A percentile compares a stretch with the other conserved stretches of the same genome.
phyloP scores from a whole-genome alignment of 306 rosid genomes.

The Glycine tomentella region DNA sequence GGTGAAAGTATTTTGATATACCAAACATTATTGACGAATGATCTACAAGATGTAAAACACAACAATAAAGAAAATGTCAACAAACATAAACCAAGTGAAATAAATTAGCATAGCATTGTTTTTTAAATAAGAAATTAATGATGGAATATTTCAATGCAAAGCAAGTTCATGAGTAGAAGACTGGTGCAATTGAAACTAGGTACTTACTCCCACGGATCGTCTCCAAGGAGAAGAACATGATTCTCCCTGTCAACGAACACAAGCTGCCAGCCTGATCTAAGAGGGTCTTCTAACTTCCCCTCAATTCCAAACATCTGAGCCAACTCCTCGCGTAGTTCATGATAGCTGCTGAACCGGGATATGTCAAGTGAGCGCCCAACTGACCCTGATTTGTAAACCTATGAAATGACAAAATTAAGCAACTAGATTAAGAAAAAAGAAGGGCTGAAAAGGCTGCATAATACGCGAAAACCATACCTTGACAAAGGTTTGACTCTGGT shows the following conservation, averaged over 20 bases:
- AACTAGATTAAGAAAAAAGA: conserved; percentile 11
- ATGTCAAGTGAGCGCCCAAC: conserved; percentile 94
- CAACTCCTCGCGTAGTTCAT: conserved; percentile 92
- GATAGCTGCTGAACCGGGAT: conserved; percentile 93
- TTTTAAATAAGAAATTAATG: neutral
- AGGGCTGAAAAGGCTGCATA: conserved; percentile 20
- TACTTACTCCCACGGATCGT: conserved; percentile 98
- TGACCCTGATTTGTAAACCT: conserved; percentile 89
- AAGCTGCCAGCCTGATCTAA: conserved; percentile 99
- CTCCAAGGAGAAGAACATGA: conserved; percentile 95
- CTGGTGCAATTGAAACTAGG: conserved; percentile 18
- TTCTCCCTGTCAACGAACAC: conserved; percentile 99
- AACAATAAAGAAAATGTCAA: conserved; percentile 17
- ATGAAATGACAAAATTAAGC: conserved; percentile 49
- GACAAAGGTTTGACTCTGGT: conserved; percentile 74
- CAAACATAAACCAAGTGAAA: neutral
- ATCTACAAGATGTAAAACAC: conserved; percentile 56
- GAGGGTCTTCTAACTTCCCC: conserved; percentile 93
- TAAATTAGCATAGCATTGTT: neutral
- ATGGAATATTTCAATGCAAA: neutral
- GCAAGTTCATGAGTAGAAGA: conserved; percentile 10
- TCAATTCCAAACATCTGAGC: conserved; percentile 93
- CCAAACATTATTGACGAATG: conserved; percentile 87
- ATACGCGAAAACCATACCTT: conserved; percentile 60
- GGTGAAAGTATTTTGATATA: conserved; percentile 88